Percentiles rank a stretch among this genome's conserved stretches.
phyloP scores from a whole-genome alignment of 2,329 filamentous ascomycete genomes.

The Shiraia bambusicola region DNA sequence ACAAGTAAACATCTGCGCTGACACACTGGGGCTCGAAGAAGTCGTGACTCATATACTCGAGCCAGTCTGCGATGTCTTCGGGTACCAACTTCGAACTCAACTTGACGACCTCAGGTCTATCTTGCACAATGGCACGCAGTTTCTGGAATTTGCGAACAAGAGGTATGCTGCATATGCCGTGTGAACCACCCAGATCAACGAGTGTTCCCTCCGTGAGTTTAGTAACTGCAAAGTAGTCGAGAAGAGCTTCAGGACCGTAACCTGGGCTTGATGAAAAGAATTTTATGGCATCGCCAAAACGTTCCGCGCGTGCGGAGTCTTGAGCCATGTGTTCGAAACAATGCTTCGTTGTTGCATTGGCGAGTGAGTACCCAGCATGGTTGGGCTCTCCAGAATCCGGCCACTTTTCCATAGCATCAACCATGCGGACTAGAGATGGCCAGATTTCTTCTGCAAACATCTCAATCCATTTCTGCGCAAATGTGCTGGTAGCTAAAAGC shows the following conservation, averaged over 20 bases:
- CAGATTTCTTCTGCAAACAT: conserved; percentile 1
- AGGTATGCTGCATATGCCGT: conserved; percentile 5
- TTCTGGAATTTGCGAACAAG: conserved; percentile 1
- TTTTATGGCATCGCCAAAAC: conserved; percentile 2
- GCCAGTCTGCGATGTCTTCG: not conserved
- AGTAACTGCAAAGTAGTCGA: conserved; percentile 4
- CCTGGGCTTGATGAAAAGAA: conserved; percentile 3
- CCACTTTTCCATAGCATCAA: conserved; percentile 9
- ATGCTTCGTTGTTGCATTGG: conserved; percentile 3
- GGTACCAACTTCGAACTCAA: not conserved
- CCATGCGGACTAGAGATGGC: conserved; percentile 1
- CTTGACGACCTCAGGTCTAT: conserved; percentile 1
- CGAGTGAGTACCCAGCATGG: conserved; percentile 2
- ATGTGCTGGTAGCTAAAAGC: not conserved
- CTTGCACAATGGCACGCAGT: conserved; percentile 3
- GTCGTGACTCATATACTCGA: conserved; percentile 7
- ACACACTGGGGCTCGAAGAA: conserved; percentile 8
- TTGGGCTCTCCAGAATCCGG: conserved; percentile 5
- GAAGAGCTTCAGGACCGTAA: conserved; percentile 3
- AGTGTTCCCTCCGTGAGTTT: not conserved
- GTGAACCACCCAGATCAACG: conserved; percentile 6
- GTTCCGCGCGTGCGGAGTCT: not conserved
- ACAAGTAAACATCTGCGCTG: conserved; percentile 49
- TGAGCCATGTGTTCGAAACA: conserved; percentile 5
- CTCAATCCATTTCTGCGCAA: conserved; percentile 3